These are phyloP conservation scores for Gastrolobium villosum DNA, from an alignment of 306 rosid genomes.

Conservation along the genomic window DNA sequence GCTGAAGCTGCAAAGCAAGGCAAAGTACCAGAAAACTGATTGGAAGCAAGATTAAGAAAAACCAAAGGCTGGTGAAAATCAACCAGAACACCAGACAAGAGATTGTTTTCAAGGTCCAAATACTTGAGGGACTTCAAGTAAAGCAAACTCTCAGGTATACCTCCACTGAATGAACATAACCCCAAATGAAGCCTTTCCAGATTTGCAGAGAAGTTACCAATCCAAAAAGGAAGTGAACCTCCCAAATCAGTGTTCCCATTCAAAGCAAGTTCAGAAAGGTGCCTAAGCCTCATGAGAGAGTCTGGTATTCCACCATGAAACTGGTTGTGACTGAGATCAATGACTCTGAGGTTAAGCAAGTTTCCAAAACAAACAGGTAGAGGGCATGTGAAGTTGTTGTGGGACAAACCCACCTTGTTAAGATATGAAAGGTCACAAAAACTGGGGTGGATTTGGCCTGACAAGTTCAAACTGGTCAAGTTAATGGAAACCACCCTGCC, in stretches of 20 bases:
- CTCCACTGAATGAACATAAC: constrained; percentile 71
- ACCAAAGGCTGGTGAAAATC: constrained; percentile 83
- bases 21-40: constrained; percentile 86
- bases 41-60: constrained; percentile 84
- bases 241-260: constrained; percentile 73
- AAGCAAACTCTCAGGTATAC: constrained; percentile 80
- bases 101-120: constrained; percentile 76
- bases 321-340: constrained; percentile 78
- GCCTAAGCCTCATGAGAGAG: constrained; percentile 66
- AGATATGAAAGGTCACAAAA: constrained; percentile 75
- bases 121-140: constrained; percentile 67
- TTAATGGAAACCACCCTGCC: constrained; percentile 78
- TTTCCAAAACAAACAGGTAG: constrained; percentile 79
- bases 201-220: constrained; percentile 85
- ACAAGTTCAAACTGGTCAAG: constrained; percentile 73
- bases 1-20: constrained; percentile 88
- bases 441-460: constrained; percentile 73
- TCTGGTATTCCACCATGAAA: constrained; percentile 79
- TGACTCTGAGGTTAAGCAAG: constrained; percentile 57
- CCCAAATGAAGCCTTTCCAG: constrained; percentile 73
- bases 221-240: constrained; percentile 81
- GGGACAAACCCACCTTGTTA: constrained; percentile 66
- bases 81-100: constrained; percentile 66
- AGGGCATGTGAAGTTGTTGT: constrained; percentile 67
- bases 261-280: constrained; percentile 75